Conservation (phyloP, 306 rosid genomes). For the Cicer yamashitae region DNA sequence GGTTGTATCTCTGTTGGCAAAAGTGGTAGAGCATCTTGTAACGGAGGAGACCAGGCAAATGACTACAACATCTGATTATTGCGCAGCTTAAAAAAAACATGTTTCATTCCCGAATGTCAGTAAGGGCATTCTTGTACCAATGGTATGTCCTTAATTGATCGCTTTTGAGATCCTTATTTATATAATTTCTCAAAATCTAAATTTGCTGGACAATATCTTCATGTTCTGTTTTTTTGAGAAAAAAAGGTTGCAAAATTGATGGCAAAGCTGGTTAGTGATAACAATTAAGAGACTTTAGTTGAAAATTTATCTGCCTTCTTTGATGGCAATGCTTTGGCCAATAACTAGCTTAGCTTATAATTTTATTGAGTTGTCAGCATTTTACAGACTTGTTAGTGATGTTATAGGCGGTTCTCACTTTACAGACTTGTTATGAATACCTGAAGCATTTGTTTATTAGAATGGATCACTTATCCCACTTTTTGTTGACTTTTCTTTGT, state of each 20-base stretch:
- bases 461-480: background rate
- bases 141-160: conserved; percentile 55
- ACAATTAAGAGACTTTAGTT: no score
- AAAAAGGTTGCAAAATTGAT: no score
- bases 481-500: background rate
- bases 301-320: no score
- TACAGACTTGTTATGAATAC: background rate
- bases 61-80: conserved; percentile 76
- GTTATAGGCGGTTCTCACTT: background rate
- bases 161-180: background rate
- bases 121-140: conserved; percentile 78
- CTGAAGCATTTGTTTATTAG: background rate
- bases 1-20: conserved; percentile 87
- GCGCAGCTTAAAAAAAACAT: conserved; percentile 73
- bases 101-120: conserved; percentile 70
- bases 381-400: background rate
- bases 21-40: conserved; percentile 87
- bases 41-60: conserved; percentile 99
- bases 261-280: no score
- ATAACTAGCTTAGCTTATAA: conserved; percentile 1
- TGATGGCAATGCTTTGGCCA: background rate
- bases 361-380: conserved; percentile 5
- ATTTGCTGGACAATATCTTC: conserved; percentile 20
- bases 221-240: no score
- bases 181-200: conserved; percentile 16